Evolutionary conservation across 1,284 basidiomycete species (phyloP).

Genomic region (Ceratorhiza oryzae-sativae): DNA sequence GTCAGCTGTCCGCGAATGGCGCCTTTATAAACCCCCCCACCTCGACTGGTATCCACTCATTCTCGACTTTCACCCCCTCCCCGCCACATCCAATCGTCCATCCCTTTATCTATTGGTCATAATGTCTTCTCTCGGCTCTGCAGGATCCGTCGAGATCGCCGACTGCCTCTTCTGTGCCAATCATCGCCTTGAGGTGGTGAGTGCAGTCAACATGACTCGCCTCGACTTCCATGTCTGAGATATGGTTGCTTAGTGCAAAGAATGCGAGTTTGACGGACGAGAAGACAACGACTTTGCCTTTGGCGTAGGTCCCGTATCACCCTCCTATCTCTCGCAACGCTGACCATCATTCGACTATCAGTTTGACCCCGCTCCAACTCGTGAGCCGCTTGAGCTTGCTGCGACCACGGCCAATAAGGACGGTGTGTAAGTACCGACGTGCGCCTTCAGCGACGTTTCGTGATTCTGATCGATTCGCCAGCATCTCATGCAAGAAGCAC

Average conservation of each 20-base stretch:
- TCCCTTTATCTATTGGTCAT: constrained; percentile 18
- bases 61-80: neutral
- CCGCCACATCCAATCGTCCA: neutral
- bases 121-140: constrained; percentile 39
- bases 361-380: constrained; percentile 42
- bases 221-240: no score
- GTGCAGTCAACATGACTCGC: neutral
- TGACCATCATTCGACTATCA: constrained; percentile 48
- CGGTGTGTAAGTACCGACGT: constrained; percentile 38
- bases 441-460: neutral
- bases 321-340: neutral
- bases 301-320: constrained; percentile 46
- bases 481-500: constrained; percentile 53
- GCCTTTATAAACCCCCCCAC: constrained; percentile 12
- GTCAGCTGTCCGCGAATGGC: neutral
- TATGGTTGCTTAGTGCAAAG: constrained; percentile 45
- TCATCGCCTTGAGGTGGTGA: constrained; percentile 51
- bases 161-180: constrained; percentile 54
- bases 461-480: constrained; percentile 3
- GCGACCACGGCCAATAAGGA: constrained; percentile 52
- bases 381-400: constrained; percentile 50
- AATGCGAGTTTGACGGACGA: constrained; percentile 50
- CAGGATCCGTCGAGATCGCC: constrained; percentile 51
- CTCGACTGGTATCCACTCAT: neutral
- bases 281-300: constrained; percentile 55